Evolutionary conservation across 306 rosid genomes (phyloP).

Genomic region (Lathyrus tuberosus): DNA sequence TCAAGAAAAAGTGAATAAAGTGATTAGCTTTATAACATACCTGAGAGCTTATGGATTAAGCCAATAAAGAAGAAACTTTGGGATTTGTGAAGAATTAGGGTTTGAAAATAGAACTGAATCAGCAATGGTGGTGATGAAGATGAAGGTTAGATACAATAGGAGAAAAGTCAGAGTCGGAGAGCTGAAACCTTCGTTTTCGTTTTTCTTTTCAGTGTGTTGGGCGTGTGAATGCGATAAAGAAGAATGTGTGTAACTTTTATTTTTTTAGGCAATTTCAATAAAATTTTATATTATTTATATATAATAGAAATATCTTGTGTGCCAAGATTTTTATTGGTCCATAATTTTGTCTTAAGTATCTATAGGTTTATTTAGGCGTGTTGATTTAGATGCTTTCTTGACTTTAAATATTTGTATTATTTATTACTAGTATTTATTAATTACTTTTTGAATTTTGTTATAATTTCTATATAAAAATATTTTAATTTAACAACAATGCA

Average conservation of each 20-base stretch:
- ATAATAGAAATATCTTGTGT: not conserved
- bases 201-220: not conserved
- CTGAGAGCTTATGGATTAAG: slow-evolving; percentile 21
- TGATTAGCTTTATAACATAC: slow-evolving; percentile 10
- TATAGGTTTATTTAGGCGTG: too few relatives aligned
- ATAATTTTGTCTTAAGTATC: not conserved
- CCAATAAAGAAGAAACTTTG: not conserved
- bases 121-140: slow-evolving; percentile 17
- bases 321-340: not conserved
- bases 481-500: too few relatives aligned
- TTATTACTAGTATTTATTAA: too few relatives aligned
- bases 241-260: not conserved
- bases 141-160: slow-evolving; percentile 12
- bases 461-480: too few relatives aligned
- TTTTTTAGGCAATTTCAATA: too few relatives aligned
- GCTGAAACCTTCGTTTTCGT: slow-evolving; percentile 33
- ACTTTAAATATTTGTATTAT: too few relatives aligned
- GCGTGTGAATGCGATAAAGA: slow-evolving; percentile 23
- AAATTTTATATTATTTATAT: not conserved
- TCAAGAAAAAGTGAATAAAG: not conserved
- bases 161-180: slow-evolving; percentile 46
- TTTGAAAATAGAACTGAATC: slow-evolving; percentile 20
- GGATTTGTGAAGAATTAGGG: not conserved
- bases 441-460: too few relatives aligned
- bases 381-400: too few relatives aligned